phyloP scores from a whole-genome alignment of 2,329 filamentous ascomycete species.

The Aspergillus glaucus region DNA sequence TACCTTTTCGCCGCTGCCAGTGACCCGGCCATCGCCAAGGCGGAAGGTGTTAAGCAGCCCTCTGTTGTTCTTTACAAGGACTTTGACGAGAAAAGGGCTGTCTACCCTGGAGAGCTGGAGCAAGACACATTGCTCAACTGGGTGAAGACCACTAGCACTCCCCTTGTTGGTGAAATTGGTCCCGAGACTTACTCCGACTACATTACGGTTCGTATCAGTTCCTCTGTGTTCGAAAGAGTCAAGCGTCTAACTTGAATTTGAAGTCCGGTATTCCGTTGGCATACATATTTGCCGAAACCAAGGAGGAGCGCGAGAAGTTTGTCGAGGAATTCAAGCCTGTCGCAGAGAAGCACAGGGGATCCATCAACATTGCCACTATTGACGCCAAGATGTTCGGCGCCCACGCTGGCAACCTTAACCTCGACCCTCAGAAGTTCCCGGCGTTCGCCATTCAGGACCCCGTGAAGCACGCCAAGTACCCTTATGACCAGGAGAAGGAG shows the following conservation, averaged over 20 bases:
- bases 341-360: conserved; percentile 86
- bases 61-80: conserved; percentile 92
- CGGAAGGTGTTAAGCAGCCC: conserved; percentile 81
- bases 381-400: conserved; percentile 91
- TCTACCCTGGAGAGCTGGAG: conserved; percentile 76
- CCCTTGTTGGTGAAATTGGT: conserved; percentile 89
- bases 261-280: conserved; percentile 81
- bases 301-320: conserved; percentile 79
- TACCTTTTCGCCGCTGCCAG: conserved; percentile 88
- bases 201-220: conserved; percentile 60
- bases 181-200: conserved; percentile 94
- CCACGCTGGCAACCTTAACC: conserved; percentile 94
- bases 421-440: conserved; percentile 90
- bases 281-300: conserved; percentile 93
- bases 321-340: conserved; percentile 73
- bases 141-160: conserved; percentile 76
- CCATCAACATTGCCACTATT: conserved; percentile 96
- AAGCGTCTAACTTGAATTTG: conserved; percentile 5
- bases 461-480: conserved; percentile 94
- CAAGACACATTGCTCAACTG: conserved; percentile 74
- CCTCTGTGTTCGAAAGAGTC: not conserved
- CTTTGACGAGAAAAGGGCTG: conserved; percentile 92
- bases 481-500: conserved; percentile 77
- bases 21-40: conserved; percentile 77
- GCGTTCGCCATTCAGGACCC: conserved; percentile 97